A percentile compares a stretch with the other conserved stretches of the same genome.
phyloP scores from a whole-genome alignment of 176 grass and related monocot genomes.

The Puccinellia tenuiflora region DNA sequence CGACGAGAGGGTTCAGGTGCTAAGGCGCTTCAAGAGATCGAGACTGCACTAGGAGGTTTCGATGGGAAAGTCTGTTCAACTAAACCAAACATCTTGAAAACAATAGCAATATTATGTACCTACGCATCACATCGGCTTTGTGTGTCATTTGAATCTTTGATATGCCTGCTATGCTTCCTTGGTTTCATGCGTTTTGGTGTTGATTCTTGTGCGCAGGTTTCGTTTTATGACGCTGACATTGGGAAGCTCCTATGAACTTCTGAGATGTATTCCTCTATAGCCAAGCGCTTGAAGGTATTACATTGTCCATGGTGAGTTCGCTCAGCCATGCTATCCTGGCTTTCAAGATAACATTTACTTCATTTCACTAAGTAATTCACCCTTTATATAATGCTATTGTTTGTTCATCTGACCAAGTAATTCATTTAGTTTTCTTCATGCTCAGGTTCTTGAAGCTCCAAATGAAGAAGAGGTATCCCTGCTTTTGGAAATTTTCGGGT shows the following conservation, averaged over 20 bases:
- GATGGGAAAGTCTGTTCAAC: constrained; percentile 22
- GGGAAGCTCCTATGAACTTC: constrained; percentile 82
- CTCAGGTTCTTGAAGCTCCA: constrained; percentile 87
- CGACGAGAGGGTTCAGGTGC: constrained; percentile 53
- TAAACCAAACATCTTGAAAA: constrained; percentile 44
- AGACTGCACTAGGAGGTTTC: constrained; percentile 31
- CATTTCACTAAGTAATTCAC: neutral
- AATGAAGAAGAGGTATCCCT: constrained; percentile 89
- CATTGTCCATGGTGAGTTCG: constrained; percentile 87
- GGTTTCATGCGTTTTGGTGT: neutral
- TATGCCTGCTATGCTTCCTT: constrained; percentile 13
- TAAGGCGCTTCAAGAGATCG: constrained; percentile 67
- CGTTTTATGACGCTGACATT: constrained; percentile 78
- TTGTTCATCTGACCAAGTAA: constrained; percentile 11
- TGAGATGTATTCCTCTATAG: constrained; percentile 88
- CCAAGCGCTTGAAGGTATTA: constrained; percentile 97
- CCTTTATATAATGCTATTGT: neutral
- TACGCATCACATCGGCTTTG: neutral
- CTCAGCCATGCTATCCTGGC: constrained; percentile 14
- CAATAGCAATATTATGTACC: constrained; percentile 35
- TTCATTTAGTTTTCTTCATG: constrained; percentile 30
- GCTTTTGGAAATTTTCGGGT: constrained; percentile 88
- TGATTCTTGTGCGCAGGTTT: constrained; percentile 33
- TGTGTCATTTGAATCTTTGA: neutral
- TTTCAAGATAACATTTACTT: no score